Percentiles rank a stretch among this genome's conserved stretches.
These are phyloP conservation scores for Fusarium tanahbumbuense DNA, from an alignment of 2,329 filamentous ascomycete species.

Conservation along the genomic window DNA sequence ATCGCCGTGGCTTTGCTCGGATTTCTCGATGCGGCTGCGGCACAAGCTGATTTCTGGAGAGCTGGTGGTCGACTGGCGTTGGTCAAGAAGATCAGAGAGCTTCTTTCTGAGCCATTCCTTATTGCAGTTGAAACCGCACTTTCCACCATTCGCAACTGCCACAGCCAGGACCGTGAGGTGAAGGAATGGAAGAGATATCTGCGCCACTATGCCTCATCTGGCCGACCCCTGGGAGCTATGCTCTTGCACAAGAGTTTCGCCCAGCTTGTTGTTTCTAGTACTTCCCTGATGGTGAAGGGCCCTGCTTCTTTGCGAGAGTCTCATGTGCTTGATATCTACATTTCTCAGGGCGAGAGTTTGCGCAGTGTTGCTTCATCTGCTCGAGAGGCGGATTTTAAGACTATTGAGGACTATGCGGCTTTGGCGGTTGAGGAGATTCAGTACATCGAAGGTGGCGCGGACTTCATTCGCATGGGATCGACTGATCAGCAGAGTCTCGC, in stretches of 20 bases:
- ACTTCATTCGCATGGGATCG: constrained; percentile 85
- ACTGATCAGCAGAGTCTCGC: constrained; percentile 88
- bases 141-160: constrained; percentile 87
- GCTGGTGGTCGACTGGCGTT: constrained; percentile 78
- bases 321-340: constrained; percentile 79
- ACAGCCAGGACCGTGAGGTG: constrained; percentile 70
- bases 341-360: constrained; percentile 65
- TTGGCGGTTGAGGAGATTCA: constrained; percentile 86
- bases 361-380: constrained; percentile 48
- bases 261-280: constrained; percentile 82
- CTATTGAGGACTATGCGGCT: constrained; percentile 73
- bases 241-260: constrained; percentile 90
- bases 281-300: constrained; percentile 77
- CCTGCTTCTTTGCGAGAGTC: constrained; percentile 67
- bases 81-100: constrained; percentile 75
- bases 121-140: constrained; percentile 89
- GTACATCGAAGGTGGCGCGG: constrained; percentile 86
- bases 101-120: constrained; percentile 87
- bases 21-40: constrained; percentile 85
- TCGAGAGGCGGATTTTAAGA: constrained; percentile 64
- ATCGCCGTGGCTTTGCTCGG: constrained; percentile 88
- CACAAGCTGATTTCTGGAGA: constrained; percentile 84
- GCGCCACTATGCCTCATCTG: constrained; percentile 82
- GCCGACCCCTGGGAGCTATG: constrained; percentile 89
- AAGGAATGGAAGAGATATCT: constrained; percentile 91